A percentile compares a stretch with the other conserved stretches of the same genome.
phyloP scores from a whole-genome alignment of 768 basidiomycete species.

The Omphalotus guepiniiformis region DNA sequence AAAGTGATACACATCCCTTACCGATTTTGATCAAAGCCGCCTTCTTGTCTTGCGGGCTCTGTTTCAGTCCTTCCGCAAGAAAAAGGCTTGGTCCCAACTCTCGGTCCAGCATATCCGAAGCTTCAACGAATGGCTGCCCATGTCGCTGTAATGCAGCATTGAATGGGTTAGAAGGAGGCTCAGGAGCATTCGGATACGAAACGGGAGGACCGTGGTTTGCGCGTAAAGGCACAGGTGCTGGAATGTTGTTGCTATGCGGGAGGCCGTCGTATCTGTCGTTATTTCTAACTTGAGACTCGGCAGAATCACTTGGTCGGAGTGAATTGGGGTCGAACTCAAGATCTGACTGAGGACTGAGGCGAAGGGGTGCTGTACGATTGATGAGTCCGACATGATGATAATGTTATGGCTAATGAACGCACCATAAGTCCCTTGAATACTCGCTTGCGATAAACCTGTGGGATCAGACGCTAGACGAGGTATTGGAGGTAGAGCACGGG shows the following conservation, averaged over 20 bases:
- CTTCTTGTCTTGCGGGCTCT: neutral
- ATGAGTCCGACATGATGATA: neutral
- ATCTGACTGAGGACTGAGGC: conserved; percentile 1
- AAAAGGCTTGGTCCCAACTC: conserved; percentile 1
- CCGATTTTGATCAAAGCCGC: conserved; percentile 1
- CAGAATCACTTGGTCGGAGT: no score
- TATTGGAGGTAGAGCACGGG: conserved; percentile 4
- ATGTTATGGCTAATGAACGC: neutral
- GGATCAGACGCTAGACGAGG: conserved; percentile 6
- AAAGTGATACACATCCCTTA: neutral
- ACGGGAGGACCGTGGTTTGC: neutral
- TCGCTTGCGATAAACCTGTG: neutral
- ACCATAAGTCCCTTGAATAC: conserved; percentile 4
- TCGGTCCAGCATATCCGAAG: neutral
- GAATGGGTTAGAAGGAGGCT: neutral
- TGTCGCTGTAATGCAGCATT: conserved; percentile 1
- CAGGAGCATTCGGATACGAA: neutral
- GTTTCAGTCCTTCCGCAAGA: conserved; percentile 3
- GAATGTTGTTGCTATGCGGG: neutral
- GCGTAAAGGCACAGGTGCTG: neutral
- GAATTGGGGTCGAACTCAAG: neutral
- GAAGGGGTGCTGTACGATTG: neutral
- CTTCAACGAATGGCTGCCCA: conserved; percentile 1
- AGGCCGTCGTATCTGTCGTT: conserved; percentile 3
- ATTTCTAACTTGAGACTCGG: neutral